Evolutionary conservation across 495 filamentous ascomycete species (phyloP).

Genomic region (Penicillium fimorum): DNA sequence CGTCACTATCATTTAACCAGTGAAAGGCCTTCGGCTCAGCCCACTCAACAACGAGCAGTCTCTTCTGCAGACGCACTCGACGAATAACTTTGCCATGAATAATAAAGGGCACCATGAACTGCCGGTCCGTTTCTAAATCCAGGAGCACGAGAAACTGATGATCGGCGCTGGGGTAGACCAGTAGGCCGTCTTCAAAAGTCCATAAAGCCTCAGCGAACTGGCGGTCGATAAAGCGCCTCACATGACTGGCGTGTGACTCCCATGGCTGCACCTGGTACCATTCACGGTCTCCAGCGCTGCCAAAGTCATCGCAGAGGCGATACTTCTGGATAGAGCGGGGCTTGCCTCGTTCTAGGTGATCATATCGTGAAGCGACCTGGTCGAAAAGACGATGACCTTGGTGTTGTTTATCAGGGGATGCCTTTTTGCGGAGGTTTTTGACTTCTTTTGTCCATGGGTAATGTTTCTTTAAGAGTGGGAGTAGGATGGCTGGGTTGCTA

Average conservation of each 20-base stretch:
- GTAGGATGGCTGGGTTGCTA: conserved; percentile 43
- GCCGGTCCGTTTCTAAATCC: conserved; percentile 50
- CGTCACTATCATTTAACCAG: conserved; percentile 56
- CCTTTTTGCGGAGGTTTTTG: conserved; percentile 26
- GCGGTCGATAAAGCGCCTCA: conserved; percentile 38
- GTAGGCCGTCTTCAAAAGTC: conserved; percentile 58
- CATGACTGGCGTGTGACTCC: conserved; percentile 52
- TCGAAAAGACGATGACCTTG: conserved; percentile 51
- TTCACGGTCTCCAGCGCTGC: conserved; percentile 32
- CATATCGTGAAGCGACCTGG: conserved; percentile 55
- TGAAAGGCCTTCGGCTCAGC: conserved; percentile 58
- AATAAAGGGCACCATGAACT: conserved; percentile 55
- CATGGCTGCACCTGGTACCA: conserved; percentile 56
- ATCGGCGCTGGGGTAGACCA: conserved; percentile 54
- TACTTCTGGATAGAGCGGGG: conserved; percentile 51
- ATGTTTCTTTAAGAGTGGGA: conserved; percentile 48
- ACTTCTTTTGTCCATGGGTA: conserved; percentile 58
- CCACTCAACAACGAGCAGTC: conserved; percentile 64
- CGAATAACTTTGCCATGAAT: conserved; percentile 54
- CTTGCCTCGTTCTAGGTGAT: conserved; percentile 49
- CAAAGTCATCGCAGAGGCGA: conserved; percentile 37
- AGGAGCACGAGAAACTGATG: conserved; percentile 48
- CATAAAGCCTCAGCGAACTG: conserved; percentile 58
- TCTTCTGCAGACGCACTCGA: conserved; percentile 55
- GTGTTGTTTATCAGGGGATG: background rate